A percentile compares a stretch with the other conserved stretches of the same genome.
These are phyloP conservation scores for Aegilops longissima DNA, from an alignment of 176 grass and related monocot genomes.

Conservation along the genomic window DNA sequence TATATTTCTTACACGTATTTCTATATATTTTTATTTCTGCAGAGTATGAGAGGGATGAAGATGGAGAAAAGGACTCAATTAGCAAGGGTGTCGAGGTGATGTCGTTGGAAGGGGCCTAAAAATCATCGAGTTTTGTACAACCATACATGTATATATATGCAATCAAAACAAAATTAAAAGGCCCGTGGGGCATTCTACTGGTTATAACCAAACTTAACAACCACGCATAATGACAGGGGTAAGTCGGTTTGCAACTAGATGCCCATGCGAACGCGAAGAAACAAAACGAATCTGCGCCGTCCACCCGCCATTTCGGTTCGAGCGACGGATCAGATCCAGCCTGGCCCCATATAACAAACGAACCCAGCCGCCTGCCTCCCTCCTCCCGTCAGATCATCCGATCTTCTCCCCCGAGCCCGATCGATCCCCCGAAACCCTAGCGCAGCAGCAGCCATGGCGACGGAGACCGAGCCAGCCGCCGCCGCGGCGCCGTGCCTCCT, in stretches of 20 bases:
- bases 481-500: not conserved
- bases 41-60: no score
- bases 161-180: no score
- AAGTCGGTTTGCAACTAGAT: not conserved
- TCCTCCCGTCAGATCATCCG: not conserved
- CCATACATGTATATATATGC: no score
- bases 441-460: not conserved
- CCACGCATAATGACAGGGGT: not conserved
- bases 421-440: not conserved
- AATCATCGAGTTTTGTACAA: no score
- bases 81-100: no score
- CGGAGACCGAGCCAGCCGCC: not conserved
- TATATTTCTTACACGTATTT: no score
- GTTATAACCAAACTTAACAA: not conserved
- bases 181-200: no score
- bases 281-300: not conserved
- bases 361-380: no score
- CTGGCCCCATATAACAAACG: not conserved
- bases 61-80: no score
- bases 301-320: not conserved
- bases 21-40: no score
- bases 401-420: not conserved
- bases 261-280: not conserved
- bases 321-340: not conserved
- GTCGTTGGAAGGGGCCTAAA: no score